Conservation (phyloP, 345 rosid genomes). For the Viola odorata region DNA sequence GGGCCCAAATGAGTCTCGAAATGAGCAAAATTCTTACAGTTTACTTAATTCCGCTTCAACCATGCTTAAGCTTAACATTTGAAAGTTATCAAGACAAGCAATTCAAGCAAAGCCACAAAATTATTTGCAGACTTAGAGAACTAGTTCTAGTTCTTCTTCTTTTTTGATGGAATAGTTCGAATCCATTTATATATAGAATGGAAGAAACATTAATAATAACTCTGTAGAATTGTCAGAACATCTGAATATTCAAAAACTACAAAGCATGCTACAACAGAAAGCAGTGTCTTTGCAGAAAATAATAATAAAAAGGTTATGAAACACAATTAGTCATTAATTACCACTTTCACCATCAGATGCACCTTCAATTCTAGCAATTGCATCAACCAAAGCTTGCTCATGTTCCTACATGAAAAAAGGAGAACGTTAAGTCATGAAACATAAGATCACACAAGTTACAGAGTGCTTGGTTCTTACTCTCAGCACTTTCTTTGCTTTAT, state of each 20-base stretch:
- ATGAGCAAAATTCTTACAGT: no score
- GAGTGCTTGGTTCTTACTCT: conserved; percentile 41
- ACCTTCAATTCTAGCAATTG: conserved; percentile 87
- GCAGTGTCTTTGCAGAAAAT: conserved; percentile 18
- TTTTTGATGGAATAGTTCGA: no score
- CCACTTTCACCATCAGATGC: conserved; percentile 98
- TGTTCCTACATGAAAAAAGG: conserved; percentile 54
- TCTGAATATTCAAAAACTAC: conserved; percentile 26
- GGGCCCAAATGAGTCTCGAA: no score
- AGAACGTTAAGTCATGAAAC: conserved; percentile 6
- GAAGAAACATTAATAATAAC: conserved; percentile 7
- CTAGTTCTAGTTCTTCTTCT: no score
- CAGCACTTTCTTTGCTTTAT: conserved; percentile 80
- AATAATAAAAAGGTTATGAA: conserved; percentile 37
- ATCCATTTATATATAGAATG: conserved; percentile 4
- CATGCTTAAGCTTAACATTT: not conserved
- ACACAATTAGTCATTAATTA: conserved; percentile 51
- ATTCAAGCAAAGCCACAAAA: not conserved
- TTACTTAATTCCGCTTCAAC: not conserved
- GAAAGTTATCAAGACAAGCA: not conserved
- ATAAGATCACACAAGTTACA: not conserved
- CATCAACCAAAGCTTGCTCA: conserved; percentile 81
- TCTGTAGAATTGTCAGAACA: not conserved
- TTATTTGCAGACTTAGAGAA: not conserved
- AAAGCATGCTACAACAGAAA: conserved; percentile 27